These are phyloP conservation scores for Leishmania lainsoni DNA, from an alignment of 208 protist genomes.

Conservation along the genomic window DNA sequence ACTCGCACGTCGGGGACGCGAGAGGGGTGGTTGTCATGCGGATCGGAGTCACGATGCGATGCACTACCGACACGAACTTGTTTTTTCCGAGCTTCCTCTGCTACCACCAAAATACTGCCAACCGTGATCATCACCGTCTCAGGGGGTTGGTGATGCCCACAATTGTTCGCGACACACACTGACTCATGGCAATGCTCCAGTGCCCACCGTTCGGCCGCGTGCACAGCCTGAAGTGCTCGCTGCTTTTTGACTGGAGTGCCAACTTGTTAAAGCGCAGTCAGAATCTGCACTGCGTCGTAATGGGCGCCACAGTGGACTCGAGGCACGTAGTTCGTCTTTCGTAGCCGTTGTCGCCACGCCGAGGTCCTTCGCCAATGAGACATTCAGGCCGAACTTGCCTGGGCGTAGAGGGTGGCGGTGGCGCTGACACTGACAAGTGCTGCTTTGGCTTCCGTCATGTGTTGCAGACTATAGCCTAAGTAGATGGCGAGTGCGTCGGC, in stretches of 20 bases:
- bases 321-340: neutral
- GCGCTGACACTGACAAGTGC: neutral
- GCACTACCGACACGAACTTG: neutral
- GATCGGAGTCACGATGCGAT: conserved; percentile 12
- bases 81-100: neutral
- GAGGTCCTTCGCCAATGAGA: conserved; percentile 2
- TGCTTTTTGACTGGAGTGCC: neutral
- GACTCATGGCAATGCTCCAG: conserved; percentile 8
- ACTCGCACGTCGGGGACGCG: conserved; percentile 14
- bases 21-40: conserved; percentile 17
- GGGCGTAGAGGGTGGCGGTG: conserved; percentile 3
- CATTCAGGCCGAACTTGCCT: conserved; percentile 9
- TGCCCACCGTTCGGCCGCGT: neutral
- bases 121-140: neutral
- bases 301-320: neutral
- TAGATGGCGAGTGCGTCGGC: neutral
- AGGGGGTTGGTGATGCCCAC: neutral
- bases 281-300: conserved; percentile 1
- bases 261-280: neutral
- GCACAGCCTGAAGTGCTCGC: neutral
- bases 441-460: neutral
- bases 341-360: neutral
- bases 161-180: neutral
- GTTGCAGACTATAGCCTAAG: conserved; percentile 14
- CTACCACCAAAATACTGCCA: neutral